Base-by-base conservation (phyloP, 345 rosid genomes). In the Boechera divaricarpa region DNA sequence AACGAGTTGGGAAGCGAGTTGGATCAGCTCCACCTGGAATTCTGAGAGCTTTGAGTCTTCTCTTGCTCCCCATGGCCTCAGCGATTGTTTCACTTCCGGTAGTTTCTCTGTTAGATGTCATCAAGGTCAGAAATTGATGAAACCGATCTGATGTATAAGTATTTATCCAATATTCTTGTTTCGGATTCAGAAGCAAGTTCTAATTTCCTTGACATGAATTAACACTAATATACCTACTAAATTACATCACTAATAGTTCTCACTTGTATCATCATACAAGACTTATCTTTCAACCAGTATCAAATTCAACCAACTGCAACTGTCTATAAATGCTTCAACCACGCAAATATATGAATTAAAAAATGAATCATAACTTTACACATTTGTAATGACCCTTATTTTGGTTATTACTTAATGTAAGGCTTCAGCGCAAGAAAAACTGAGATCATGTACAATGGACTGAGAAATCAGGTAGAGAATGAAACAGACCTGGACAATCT, bases 21-120 rank as follows among this genome's bases (percentile, higher is more conserved):
- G 99, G 85, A 96, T 87, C 79, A 96, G 72, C 76, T 96, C 99
- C 31, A 90, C 88, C 77, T 96, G 99, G 70, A 96, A 96, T 67
- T 96, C 99, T 0, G 99, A 88, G 52, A 91, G 92, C 66, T 82
- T 82, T 2, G 83, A 54, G 69, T 90, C 96, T 78, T 91, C 98
- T 70, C 63, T 87, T 7, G 99, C 93, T 39, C 96, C 93, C 82
- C 86, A 57, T 55, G 96, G 92, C 81, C 97, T 87, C 62, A 92
- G 73, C 29, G 87, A 70, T 47, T 16, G 39, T 18, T 28, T 80
- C 67, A 91, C 95, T 79, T 86, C 90, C 0, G 96, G 90, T 74
- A 96, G 87, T 10, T 89, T 87, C 85, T 87, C 98, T 96, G 91
- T 63, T 28, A 8, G 3, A 63, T 5, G 9, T 13, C 68, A 44